phyloP scores from a whole-genome alignment of 768 basidiomycete species.

The Suillus subluteus region DNA sequence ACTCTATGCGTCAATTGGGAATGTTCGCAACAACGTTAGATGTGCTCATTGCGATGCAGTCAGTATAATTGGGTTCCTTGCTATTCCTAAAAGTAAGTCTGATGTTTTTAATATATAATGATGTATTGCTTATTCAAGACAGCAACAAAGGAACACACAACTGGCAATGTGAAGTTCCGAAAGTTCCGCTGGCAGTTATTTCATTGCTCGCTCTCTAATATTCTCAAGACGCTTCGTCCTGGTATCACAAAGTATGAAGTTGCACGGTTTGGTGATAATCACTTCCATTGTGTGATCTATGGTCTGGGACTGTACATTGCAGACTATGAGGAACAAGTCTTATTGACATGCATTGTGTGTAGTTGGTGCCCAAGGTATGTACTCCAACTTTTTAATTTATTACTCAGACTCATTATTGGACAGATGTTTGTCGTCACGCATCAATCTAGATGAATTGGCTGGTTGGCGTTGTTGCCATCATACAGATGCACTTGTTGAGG shows the following conservation, averaged over 20 bases:
- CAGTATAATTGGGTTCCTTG: too few relatives aligned
- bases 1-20: too few relatives aligned
- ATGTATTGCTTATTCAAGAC: too few relatives aligned
- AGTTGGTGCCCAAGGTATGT: conserved; percentile 41
- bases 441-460: conserved; percentile 28
- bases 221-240: conserved; percentile 27
- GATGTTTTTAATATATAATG: too few relatives aligned
- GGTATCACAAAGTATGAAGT: conserved; percentile 33
- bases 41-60: too few relatives aligned
- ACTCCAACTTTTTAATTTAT: conserved; percentile 9
- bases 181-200: too few relatives aligned
- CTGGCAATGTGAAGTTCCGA: too few relatives aligned
- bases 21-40: too few relatives aligned
- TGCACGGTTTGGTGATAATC: background rate
- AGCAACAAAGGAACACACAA: too few relatives aligned
- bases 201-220: conserved; percentile 24
- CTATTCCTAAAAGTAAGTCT: too few relatives aligned
- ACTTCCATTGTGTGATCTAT: conserved; percentile 34
- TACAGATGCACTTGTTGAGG: conserved; percentile 25
- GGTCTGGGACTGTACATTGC: conserved; percentile 43
- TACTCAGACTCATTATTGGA: conserved; percentile 27
- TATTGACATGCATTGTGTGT: conserved; percentile 36
- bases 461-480: conserved; percentile 18
- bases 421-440: conserved; percentile 27
- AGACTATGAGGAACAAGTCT: conserved; percentile 43